These are phyloP conservation scores for Chytriomyces confervae DNA, from an alignment of 192 early-diverging fungal genomes.

Conservation along the genomic window DNA sequence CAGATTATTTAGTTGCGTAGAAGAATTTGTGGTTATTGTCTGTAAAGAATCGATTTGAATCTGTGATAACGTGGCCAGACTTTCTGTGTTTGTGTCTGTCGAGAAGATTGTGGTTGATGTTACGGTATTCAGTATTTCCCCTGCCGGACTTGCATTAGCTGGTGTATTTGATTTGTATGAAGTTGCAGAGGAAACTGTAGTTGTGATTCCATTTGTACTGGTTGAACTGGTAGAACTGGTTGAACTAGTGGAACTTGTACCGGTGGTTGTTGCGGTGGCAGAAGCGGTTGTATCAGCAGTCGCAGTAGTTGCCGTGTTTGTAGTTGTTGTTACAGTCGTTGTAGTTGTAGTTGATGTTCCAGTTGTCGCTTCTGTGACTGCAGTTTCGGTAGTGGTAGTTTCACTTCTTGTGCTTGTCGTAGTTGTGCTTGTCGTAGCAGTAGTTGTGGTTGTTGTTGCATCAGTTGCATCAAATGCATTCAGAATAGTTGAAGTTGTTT, in stretches of 20 bases:
- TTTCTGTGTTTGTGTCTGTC: no score
- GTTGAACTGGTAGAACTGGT: neutral
- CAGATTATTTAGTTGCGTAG: no score
- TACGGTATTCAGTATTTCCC: neutral
- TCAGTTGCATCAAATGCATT: constrained; percentile 5
- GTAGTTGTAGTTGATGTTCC: neutral
- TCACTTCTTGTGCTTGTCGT: neutral
- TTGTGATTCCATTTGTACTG: neutral
- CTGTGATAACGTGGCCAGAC: no score
- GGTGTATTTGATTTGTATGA: neutral
- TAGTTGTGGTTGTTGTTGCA: neutral
- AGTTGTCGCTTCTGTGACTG: neutral
- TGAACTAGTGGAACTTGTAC: neutral
- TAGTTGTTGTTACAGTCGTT: neutral
- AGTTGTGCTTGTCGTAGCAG: neutral
- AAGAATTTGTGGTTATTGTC: no score
- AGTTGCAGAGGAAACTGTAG: neutral
- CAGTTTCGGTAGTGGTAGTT: neutral
- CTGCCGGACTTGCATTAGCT: neutral
- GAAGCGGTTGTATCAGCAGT: neutral
- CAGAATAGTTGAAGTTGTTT: neutral
- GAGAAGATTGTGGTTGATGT: neutral
- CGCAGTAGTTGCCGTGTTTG: neutral
- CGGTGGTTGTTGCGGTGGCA: neutral
- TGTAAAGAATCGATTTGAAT: no score